Conservation (phyloP, 345 rosid species). For the Durio zibethinus region DNA sequence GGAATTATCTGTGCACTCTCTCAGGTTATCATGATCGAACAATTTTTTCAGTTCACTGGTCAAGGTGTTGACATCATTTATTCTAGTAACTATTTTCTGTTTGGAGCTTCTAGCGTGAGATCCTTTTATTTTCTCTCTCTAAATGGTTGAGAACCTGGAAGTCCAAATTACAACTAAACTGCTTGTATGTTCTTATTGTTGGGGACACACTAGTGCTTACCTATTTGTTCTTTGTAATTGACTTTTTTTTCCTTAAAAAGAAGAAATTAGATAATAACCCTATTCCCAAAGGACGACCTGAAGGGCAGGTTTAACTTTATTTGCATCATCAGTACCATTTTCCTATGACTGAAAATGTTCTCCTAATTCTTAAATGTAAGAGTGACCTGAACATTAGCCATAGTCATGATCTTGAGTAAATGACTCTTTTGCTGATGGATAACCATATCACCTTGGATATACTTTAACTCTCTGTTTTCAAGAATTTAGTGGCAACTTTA, state of each 20-base stretch:
- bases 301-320: neutral
- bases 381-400: neutral
- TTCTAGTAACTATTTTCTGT: neutral
- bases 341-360: neutral
- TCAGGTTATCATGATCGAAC: constrained; percentile 96
- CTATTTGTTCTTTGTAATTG: neutral
- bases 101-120: neutral
- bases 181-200: neutral
- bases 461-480: neutral
- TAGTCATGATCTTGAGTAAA: neutral
- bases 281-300: neutral
- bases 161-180: neutral
- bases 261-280: neutral
- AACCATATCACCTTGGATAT: neutral
- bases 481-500: neutral
- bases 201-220: neutral
- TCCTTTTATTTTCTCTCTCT: neutral
- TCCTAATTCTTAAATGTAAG: neutral
- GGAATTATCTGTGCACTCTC: constrained; percentile 78
- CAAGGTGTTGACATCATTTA: constrained; percentile 53
- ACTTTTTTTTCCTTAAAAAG: neutral
- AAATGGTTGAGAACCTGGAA: neutral
- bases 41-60: constrained; percentile 89
- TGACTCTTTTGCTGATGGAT: neutral
- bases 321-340: neutral